Conservation (phyloP, 495 filamentous ascomycete genomes). For the Hyaloscypha hepaticicola region DNA sequence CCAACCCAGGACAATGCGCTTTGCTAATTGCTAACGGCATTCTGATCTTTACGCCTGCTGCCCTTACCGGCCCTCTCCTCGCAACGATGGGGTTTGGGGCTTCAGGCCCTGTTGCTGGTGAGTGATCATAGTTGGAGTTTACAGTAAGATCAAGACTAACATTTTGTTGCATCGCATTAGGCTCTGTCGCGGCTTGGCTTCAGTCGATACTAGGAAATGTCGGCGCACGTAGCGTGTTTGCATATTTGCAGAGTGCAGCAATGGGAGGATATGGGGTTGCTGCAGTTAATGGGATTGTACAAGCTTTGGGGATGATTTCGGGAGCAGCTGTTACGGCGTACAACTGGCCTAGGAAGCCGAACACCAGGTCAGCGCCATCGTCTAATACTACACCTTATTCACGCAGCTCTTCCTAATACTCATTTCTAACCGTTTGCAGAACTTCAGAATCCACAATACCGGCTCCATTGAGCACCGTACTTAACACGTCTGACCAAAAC, state of each 20-base stretch:
- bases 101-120: constrained; percentile 24
- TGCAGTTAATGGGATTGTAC: constrained; percentile 25
- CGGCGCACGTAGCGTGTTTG: constrained; percentile 33
- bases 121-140: constrained; percentile 23
- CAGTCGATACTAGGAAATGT: constrained; percentile 32
- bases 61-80: constrained; percentile 23
- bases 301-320: constrained; percentile 20
- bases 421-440: constrained; percentile 21
- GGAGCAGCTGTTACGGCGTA: constrained; percentile 12
- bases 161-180: constrained; percentile 22
- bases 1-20: constrained; percentile 20
- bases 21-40: constrained; percentile 22
- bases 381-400: constrained; percentile 21
- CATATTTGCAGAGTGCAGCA: constrained; percentile 36
- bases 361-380: constrained; percentile 17
- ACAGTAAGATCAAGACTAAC: constrained; percentile 23
- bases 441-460: constrained; percentile 19
- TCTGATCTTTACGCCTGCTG: constrained; percentile 25
- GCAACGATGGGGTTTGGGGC: constrained; percentile 22
- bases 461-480: too few relatives aligned
- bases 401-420: constrained; percentile 19
- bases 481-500: constrained; percentile 16
- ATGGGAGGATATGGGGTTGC: constrained; percentile 37
- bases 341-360: constrained; percentile 14
- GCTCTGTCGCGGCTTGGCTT: constrained; percentile 31